These are phyloP conservation scores for Monilinia polystroma DNA, from an alignment of 2,329 filamentous ascomycete genomes.

Conservation along the genomic window DNA sequence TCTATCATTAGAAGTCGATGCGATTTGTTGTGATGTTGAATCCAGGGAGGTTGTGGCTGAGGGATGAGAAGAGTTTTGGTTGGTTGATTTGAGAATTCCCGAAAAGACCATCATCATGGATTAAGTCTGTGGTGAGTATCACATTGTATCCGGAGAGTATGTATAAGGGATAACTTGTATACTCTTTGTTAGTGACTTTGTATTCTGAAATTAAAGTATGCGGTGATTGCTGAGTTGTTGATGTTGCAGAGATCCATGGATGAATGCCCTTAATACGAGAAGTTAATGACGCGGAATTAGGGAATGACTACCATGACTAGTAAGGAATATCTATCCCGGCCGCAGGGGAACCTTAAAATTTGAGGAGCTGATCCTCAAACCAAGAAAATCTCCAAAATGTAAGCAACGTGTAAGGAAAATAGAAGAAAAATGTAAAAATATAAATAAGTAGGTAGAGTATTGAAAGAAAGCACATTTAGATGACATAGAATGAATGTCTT, in stretches of 20 bases:
- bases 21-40: constrained; percentile 32
- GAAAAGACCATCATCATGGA: constrained; percentile 51
- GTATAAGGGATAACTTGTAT: background rate
- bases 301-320: background rate
- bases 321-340: background rate
- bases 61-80: constrained; percentile 37
- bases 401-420: too few relatives aligned
- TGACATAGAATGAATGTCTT: background rate
- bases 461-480: background rate
- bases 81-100: constrained; percentile 48
- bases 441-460: too few relatives aligned
- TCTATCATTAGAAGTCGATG: constrained; percentile 9
- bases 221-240: constrained; percentile 10
- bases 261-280: background rate
- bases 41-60: constrained; percentile 32
- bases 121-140: constrained; percentile 19
- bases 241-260: constrained; percentile 1
- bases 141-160: constrained; percentile 20
- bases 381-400: background rate
- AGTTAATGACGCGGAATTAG: constrained; percentile 16
- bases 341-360: constrained; percentile 2
- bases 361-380: background rate
- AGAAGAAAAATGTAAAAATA: too few relatives aligned
- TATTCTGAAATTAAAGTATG: constrained; percentile 9
- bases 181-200: background rate